Evolutionary conservation across 2,329 filamentous ascomycete species (phyloP), one percentile per base, ranked within the genome.

Genomic region (Phaeosphaeria sp.): DNA sequence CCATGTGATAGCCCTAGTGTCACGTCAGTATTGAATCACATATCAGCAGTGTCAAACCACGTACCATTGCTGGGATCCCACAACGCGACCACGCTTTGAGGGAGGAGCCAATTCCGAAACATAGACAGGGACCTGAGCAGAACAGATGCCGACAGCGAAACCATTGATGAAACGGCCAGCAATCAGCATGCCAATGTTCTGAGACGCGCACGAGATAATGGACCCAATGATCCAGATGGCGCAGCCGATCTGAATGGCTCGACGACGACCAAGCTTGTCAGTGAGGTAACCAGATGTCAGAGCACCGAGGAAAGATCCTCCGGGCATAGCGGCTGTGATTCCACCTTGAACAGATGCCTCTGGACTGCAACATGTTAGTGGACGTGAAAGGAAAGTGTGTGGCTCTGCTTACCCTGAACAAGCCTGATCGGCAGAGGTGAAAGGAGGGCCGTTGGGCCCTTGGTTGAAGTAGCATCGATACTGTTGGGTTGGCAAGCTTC

Each of bases 401-500:
- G 10, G 36, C 36, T 39, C 7, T 39, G 17, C 36, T n/a, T 39
- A 39, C 33, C 87, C 87, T 17, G 78, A 81, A 72, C 84, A 87
- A 43, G 64, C 52, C 18, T 72, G 73, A 1, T 30, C 51, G 3
- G 77, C 73, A 20, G 76, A 74, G 50, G 72, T 75, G 58, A 68
- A 72, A 7, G 63, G 65, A 21, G 71, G 71, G 17, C 72, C 72
- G 18, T 62, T 48, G 2, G 75, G 72, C 58, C 80, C 76, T 68
- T 91, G 84, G 66, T 87, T 81, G 78, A 92, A 92, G 76, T 90
- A 92, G 67, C 85, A 87, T 66, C 87, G 87, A 74, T 93, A 93
- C 47, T 88, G 84, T 55, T 87, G 77, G 0, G 87, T 90, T 27
- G 87, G 87, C 39, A 92, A 81, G 72, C 81, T 83, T 55, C 69